A percentile compares a stretch with the other conserved stretches of the same genome.
phyloP scores from a whole-genome alignment of 768 basidiomycete species.

The Wakefieldia striispora region DNA sequence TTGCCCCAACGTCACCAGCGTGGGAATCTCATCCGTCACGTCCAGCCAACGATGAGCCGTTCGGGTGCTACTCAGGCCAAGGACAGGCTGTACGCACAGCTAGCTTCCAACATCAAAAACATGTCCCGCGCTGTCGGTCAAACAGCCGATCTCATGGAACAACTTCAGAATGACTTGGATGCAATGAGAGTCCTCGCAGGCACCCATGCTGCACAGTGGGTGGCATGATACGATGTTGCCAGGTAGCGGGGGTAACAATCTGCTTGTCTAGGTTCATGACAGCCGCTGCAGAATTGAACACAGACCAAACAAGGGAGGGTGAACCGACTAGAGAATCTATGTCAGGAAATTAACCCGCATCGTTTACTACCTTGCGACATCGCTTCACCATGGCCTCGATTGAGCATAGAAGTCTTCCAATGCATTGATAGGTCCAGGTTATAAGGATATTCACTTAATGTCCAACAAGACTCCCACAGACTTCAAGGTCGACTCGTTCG shows the following conservation, averaged over 20 bases:
- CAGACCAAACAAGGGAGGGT: conserved; percentile 25
- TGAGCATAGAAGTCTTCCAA: too few relatives aligned
- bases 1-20: neutral
- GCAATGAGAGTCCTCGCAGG: conserved; percentile 80
- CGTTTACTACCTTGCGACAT: too few relatives aligned
- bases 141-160: conserved; percentile 76
- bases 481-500: too few relatives aligned
- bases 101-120: conserved; percentile 63
- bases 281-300: conserved; percentile 41
- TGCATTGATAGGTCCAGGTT: too few relatives aligned
- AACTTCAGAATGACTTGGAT: conserved; percentile 70
- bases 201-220: conserved; percentile 79
- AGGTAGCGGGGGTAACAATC: neutral
- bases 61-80: conserved; percentile 71
- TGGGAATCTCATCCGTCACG: conserved; percentile 8
- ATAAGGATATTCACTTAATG: too few relatives aligned
- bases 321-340: conserved; percentile 1
- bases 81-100: conserved; percentile 76
- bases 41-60: conserved; percentile 16
- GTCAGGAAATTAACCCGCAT: conserved; percentile 8
- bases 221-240: neutral
- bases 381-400: too few relatives aligned
- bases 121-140: conserved; percentile 67
- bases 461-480: too few relatives aligned
- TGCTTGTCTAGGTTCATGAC: conserved; percentile 46